These are phyloP conservation scores for Fusarium circinatum DNA, from an alignment of 2,329 filamentous ascomycete genomes.

Conservation along the genomic window DNA sequence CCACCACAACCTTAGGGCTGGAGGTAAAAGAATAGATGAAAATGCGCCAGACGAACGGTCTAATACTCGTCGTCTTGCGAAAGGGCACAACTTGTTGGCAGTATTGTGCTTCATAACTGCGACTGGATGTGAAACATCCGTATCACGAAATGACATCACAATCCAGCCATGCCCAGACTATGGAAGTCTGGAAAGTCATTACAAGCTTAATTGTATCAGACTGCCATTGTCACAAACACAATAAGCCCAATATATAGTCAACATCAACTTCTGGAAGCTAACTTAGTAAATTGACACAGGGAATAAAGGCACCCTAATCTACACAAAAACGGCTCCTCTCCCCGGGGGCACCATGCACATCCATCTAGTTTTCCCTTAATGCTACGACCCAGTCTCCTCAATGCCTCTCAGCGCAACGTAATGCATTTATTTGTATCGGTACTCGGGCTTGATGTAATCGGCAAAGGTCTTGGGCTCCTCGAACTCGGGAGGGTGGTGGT, in stretches of 20 bases:
- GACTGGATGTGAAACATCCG: not conserved
- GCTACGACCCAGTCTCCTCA: constrained; percentile 33
- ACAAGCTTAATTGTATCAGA: constrained; percentile 4
- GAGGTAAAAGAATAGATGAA: not conserved
- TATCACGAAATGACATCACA: constrained; percentile 33
- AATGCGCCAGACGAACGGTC: not conserved
- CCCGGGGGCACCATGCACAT: constrained; percentile 33
- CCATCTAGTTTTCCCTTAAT: constrained; percentile 42
- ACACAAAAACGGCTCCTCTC: constrained; percentile 49
- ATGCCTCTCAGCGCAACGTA: constrained; percentile 34
- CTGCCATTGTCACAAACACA: not conserved
- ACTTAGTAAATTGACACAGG: constrained; percentile 51
- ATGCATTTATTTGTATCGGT: constrained; percentile 73
- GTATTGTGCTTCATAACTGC: not conserved
- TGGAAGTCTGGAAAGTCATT: not conserved
- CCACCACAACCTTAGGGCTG: not conserved
- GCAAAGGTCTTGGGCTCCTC: constrained; percentile 96
- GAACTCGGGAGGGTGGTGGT: constrained; percentile 69
- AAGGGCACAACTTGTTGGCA: not conserved
- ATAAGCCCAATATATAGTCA: constrained; percentile 26
- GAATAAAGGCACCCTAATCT: constrained; percentile 54
- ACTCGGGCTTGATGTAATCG: constrained; percentile 95
- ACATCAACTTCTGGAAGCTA: constrained; percentile 45
- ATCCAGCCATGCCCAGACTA: not conserved
- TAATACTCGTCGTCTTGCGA: not conserved